phyloP scores from a whole-genome alignment of 2,329 filamentous ascomycete genomes.

The Fusarium sp. region DNA sequence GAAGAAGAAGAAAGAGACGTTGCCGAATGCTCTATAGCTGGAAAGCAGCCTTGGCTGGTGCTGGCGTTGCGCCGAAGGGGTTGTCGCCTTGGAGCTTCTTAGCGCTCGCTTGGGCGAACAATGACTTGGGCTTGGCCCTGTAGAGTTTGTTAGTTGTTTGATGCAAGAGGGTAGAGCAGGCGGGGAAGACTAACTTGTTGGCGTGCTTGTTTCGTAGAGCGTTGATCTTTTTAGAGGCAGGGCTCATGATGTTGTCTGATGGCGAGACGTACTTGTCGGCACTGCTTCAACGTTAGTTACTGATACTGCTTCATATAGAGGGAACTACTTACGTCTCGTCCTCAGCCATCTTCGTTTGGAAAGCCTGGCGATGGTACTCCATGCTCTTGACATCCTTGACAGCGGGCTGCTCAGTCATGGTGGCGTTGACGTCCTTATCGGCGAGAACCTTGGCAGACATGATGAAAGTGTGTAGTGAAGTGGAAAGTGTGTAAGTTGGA shows the following conservation, averaged over 20 bases:
- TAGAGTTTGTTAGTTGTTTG: slow-evolving; percentile 34
- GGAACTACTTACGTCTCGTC: slow-evolving; percentile 67
- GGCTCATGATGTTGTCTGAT: slow-evolving; percentile 90
- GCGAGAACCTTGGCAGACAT: slow-evolving; percentile 72
- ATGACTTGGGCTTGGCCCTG: slow-evolving; percentile 74
- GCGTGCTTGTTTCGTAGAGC: slow-evolving; percentile 84
- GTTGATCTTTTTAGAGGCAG: slow-evolving; percentile 84
- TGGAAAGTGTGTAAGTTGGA: background rate
- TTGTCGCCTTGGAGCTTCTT: slow-evolving; percentile 68
- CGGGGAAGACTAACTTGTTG: slow-evolving; percentile 70
- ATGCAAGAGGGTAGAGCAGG: background rate
- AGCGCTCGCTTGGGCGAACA: slow-evolving; percentile 73
- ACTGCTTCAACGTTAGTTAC: slow-evolving; percentile 43
- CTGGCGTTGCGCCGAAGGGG: slow-evolving; percentile 53
- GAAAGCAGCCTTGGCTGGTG: slow-evolving; percentile 45
- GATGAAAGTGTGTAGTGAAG: slow-evolving; percentile 29
- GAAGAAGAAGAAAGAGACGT: slow-evolving; percentile 24
- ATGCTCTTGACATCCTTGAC: slow-evolving; percentile 71
- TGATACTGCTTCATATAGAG: too few species aligned
- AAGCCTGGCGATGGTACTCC: slow-evolving; percentile 81
- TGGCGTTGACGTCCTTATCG: slow-evolving; percentile 73
- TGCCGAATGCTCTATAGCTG: slow-evolving; percentile 26
- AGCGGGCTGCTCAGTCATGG: slow-evolving; percentile 53
- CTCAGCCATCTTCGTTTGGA: slow-evolving; percentile 75
- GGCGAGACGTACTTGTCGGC: slow-evolving; percentile 77